A percentile compares a stretch with the other conserved stretches of the same genome.
These are phyloP conservation scores for Eucalyptus marginata DNA, from an alignment of 345 rosid species.

Conservation along the genomic window DNA sequence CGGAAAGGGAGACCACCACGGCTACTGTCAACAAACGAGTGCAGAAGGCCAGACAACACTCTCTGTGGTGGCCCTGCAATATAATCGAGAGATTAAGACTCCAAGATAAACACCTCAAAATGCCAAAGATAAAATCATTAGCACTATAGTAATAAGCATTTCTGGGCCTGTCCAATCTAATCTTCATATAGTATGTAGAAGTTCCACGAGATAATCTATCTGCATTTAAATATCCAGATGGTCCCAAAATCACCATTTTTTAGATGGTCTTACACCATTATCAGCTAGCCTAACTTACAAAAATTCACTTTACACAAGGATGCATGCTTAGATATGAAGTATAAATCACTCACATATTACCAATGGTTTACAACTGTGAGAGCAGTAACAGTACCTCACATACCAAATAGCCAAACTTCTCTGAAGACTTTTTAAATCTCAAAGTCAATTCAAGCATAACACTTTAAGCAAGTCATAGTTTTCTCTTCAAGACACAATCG, in stretches of 20 bases:
- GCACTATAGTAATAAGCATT: not conserved
- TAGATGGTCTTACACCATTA: not conserved
- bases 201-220: not conserved
- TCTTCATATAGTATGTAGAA: not conserved
- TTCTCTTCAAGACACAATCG: not conserved
- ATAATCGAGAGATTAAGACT: not conserved
- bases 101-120: not conserved
- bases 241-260: not conserved
- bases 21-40: conserved; percentile 90
- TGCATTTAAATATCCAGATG: not conserved
- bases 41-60: conserved; percentile 75
- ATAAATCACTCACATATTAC: not conserved
- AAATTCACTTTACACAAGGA: not conserved
- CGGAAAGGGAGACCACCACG: conserved; percentile 76
- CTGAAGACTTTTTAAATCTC: not conserved
- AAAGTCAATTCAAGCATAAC: not conserved
- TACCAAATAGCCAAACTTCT: not conserved
- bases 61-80: conserved; percentile 90
- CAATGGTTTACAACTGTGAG: not conserved
- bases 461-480: not conserved
- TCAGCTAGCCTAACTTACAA: not conserved
- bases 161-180: not conserved
- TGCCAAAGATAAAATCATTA: not conserved
- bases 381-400: not conserved
- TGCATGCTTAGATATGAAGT: not conserved